These are phyloP conservation scores for Echinochloa phyllopogon DNA, from an alignment of 176 grass and related monocot species.

Conservation along the genomic window DNA sequence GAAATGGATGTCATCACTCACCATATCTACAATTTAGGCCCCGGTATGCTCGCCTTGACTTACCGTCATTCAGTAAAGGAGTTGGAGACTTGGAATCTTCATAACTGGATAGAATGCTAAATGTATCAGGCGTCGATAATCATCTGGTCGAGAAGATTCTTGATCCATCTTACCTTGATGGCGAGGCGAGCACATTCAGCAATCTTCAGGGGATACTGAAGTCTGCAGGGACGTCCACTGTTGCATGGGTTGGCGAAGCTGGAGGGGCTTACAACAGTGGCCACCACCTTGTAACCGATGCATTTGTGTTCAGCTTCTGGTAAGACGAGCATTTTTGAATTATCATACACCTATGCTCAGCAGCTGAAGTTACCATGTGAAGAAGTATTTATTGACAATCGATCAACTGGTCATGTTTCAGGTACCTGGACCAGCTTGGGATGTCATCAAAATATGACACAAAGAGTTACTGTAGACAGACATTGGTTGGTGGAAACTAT, in stretches of 20 bases:
- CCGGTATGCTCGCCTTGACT: constrained; percentile 50
- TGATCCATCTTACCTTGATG: constrained; percentile 70
- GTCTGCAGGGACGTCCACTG: constrained; percentile 47
- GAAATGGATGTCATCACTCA: constrained; percentile 73
- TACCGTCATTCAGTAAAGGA: not conserved
- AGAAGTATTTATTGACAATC: not conserved
- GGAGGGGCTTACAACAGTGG: constrained; percentile 94
- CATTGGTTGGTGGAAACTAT: constrained; percentile 78
- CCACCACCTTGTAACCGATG: constrained; percentile 80
- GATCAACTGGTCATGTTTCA: constrained; percentile 28
- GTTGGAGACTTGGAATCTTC: not conserved
- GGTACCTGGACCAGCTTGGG: constrained; percentile 85
- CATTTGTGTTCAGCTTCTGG: constrained; percentile 94
- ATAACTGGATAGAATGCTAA: not conserved
- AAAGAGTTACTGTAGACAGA: constrained; percentile 80
- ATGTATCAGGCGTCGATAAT: constrained; percentile 59
- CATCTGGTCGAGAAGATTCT: constrained; percentile 79
- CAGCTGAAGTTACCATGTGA: not conserved
- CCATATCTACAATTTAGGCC: constrained; percentile 88
- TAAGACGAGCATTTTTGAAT: constrained; percentile 24
- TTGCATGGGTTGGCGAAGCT: constrained; percentile 79
- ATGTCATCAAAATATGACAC: constrained; percentile 81
- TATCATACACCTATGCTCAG: not conserved
- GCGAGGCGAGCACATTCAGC: constrained; percentile 52
- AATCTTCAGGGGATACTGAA: constrained; percentile 59